Conservation (phyloP, 352 stramenopile genomes). For the Globisporangium takayamanum region DNA sequence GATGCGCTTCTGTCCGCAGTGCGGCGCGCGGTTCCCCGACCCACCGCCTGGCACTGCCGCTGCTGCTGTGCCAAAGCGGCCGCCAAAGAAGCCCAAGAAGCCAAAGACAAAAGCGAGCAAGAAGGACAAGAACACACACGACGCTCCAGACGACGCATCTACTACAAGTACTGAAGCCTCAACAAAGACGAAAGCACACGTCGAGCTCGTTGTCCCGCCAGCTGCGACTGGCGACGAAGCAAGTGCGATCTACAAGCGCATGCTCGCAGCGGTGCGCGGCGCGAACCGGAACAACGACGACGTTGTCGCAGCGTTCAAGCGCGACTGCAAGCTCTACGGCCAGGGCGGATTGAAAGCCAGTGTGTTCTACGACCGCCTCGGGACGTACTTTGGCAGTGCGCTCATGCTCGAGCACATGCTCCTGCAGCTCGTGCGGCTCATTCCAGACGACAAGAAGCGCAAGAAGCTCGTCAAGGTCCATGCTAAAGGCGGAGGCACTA, state of each 20-base stretch:
- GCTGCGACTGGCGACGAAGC: slow-evolving; percentile 66
- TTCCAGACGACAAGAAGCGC: slow-evolving; percentile 70
- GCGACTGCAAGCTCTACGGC: slow-evolving; percentile 73
- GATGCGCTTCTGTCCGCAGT: slow-evolving; percentile 51
- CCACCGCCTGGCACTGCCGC: not conserved
- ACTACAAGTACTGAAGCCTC: not conserved
- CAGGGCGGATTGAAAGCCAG: slow-evolving; percentile 52
- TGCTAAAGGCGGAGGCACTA: slow-evolving; percentile 18
- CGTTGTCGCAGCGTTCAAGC: slow-evolving; percentile 64
- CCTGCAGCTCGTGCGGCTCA: slow-evolving; percentile 64
- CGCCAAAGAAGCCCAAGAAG: slow-evolving; percentile 13
- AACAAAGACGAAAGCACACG: not conserved
- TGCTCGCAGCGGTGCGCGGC: slow-evolving; percentile 68
- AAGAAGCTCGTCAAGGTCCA: slow-evolving; percentile 65
- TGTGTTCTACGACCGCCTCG: slow-evolving; percentile 54
- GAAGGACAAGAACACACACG: slow-evolving; percentile 12
- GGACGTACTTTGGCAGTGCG: slow-evolving; percentile 56
- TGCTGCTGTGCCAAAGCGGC: slow-evolving; percentile 7
- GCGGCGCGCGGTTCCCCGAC: slow-evolving; percentile 24
- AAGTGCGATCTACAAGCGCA: slow-evolving; percentile 70
- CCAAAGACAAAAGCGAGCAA: slow-evolving; percentile 9
- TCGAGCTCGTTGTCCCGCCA: slow-evolving; percentile 37
- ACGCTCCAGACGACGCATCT: slow-evolving; percentile 3
- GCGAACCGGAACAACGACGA: slow-evolving; percentile 72
- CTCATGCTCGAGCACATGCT: slow-evolving; percentile 82